Base-by-base conservation (phyloP, 2,329 filamentous ascomycete species). In the Dactylellina leptospora region DNA sequence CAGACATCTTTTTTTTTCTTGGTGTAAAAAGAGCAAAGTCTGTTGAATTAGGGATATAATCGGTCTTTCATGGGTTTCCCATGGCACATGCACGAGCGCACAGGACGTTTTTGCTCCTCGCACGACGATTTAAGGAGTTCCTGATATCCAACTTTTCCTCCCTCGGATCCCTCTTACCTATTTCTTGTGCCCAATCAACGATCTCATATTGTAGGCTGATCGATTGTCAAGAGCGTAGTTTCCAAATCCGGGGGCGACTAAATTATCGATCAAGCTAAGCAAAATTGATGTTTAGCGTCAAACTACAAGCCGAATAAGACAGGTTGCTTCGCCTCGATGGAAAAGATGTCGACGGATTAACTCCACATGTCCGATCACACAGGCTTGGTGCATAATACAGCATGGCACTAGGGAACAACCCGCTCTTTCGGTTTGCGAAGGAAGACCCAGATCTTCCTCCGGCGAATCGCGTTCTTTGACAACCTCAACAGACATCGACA, bases 241-340 rank as follows among this genome's bases (percentile, higher is more conserved):
- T 64, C 68, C 59, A 64, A 64, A 64, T 72, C 68, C 68, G 68
- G 68, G 48, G 48, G 54, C 54, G 53, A 62, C 58, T 45, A 54
- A 48, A 55, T 48, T 54, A 38, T 48, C 68, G 47, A 72, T 64
- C 38, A 54, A 53, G 62, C 54, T 53, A 54, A 33, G 22, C 27
- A 20, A 11, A 25, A 27, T 53, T 59, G 25, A 45, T 53, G 40
- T 50, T 42, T 59, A 68, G 62, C 47, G 62, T 68, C 53, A 54
- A 53, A 68, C 47, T 18, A 40, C 23, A 28, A 47, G 16, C 10
- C 13, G 30, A 45, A 42, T 11, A 63, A 54, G 47, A 45, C 40
- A 22, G 42, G 38, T 45, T 64, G 68, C 68, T 56, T 72, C 47
- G 59, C 47, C 66, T 47, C 58, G 58, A 62, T 45, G 23, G 23